These are phyloP conservation scores for Zalaria obscura DNA, from an alignment of 2,329 filamentous ascomycete species.

Conservation along the genomic window DNA sequence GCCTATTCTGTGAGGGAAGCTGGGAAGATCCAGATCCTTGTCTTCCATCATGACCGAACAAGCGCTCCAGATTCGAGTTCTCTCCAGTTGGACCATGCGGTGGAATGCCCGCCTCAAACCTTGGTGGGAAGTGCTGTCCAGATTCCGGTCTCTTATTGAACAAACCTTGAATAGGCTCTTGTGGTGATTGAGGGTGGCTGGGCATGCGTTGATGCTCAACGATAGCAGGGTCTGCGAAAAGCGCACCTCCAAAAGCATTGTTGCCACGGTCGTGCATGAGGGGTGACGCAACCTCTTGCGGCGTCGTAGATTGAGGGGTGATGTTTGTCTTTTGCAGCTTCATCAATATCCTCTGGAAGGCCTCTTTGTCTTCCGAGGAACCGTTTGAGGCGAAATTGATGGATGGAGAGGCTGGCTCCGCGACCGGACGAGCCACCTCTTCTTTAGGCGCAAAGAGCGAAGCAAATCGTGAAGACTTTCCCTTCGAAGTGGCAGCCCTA, in stretches of 20 bases:
- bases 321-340: constrained; percentile 1
- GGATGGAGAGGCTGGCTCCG: constrained; percentile 8
- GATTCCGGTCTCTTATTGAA: background rate
- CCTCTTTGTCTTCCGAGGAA: constrained; percentile 62
- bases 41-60: too few relatives aligned
- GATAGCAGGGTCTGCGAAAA: background rate
- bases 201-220: background rate
- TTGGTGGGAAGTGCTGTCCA: background rate
- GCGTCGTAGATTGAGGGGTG: background rate
- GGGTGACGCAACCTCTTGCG: background rate
- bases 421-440: constrained; percentile 9
- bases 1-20: background rate
- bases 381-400: constrained; percentile 15
- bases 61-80: background rate
- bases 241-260: background rate
- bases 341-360: constrained; percentile 38
- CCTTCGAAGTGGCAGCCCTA: constrained; percentile 35
- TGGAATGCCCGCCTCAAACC: background rate
- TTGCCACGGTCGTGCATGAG: background rate
- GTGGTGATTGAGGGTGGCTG: background rate
- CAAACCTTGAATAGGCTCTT: background rate
- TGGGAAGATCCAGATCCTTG: constrained; percentile 2
- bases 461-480: constrained; percentile 73
- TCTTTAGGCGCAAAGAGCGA: constrained; percentile 46
- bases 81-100: background rate